Evolutionary conservation across 768 basidiomycete genomes (phyloP), one percentile per base, ranked within the genome.

Genomic region (Pholiota conissans): DNA sequence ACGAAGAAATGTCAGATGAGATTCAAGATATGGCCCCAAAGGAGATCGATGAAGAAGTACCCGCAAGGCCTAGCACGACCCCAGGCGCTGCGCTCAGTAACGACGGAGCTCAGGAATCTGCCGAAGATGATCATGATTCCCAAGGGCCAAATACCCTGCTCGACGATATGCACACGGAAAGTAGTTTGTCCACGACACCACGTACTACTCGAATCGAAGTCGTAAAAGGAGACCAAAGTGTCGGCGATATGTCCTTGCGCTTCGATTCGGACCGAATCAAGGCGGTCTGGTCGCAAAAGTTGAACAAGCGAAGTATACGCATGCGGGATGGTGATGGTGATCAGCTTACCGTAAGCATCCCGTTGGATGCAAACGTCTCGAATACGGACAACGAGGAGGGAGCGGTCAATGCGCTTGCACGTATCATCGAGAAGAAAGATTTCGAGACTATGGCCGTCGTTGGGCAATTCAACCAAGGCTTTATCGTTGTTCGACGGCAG

Each of bases 391-490:
- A 83, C 29, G 82, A 88, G 49, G 76, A 81, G 13, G 78, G 73
- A 13, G 81, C 77, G 11, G 90, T 84, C 0, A 83, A 82, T 49
- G 86, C 87, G 0, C 83, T 99, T 2, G 82, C 91, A 10, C 84
- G 95, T 14, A 85, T 93, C 30, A 95, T 99, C 26, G 81, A 84
- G 40, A 98, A 98, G 74, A 68, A 72, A 2, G 95, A 99, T 73
- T 98, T 99, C 64, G 80, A 71, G 6, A 63, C 63, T 5, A 98
- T 99, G 97, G 79, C 86, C 0, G 74, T 97, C 11, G 62, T 96
- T 40, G 97, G 97, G 0, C 97, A 99, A 72, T 99, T 98, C 72
- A 99, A 99, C 65, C 81, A 89, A 29, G 95, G 95, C 0, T 99
- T 99, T 72, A 93, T 99, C 70, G 82, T 99, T 56, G 83, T 85